Percentiles rank a stretch among this genome's conserved stretches.
These are phyloP conservation scores for Macrophomina tecta DNA, from an alignment of 2,329 filamentous ascomycete species.

Conservation along the genomic window DNA sequence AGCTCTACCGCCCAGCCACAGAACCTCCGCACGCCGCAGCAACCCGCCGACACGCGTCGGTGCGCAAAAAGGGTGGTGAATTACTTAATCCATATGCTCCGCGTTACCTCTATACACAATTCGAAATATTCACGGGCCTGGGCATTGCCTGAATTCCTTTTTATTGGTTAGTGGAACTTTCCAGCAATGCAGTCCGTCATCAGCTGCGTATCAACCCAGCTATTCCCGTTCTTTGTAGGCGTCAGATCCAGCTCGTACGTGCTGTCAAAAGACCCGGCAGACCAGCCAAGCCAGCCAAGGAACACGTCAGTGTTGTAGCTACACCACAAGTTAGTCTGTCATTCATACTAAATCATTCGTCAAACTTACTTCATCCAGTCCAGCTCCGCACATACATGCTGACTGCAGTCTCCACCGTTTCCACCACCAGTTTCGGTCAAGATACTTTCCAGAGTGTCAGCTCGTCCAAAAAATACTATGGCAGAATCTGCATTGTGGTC, in stretches of 20 bases:
- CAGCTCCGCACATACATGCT: slow-evolving; percentile 41
- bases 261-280: slow-evolving; percentile 43
- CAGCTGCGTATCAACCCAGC: background rate
- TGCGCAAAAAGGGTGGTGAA: too few relatives aligned
- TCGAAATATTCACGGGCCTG: too few relatives aligned
- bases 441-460: slow-evolving; percentile 34
- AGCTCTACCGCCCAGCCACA: too few relatives aligned
- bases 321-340: background rate
- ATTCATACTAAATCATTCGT: background rate
- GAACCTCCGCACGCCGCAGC: background rate
- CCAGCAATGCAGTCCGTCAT: slow-evolving; percentile 8
- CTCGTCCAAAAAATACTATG: too few relatives aligned
- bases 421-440: slow-evolving; percentile 60
- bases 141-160: too few relatives aligned
- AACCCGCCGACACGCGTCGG: background rate
- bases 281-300: slow-evolving; percentile 48
- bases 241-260: slow-evolving; percentile 34
- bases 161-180: background rate
- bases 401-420: slow-evolving; percentile 39
- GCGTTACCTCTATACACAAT: too few relatives aligned
- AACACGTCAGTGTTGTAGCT: slow-evolving; percentile 45
- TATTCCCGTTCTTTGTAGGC: background rate
- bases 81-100: too few relatives aligned
- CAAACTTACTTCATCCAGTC: slow-evolving; percentile 37
- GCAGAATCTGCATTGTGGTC: background rate